Conservation (phyloP, 441 rosid species). For the Bocquillonia castaneifolia region DNA sequence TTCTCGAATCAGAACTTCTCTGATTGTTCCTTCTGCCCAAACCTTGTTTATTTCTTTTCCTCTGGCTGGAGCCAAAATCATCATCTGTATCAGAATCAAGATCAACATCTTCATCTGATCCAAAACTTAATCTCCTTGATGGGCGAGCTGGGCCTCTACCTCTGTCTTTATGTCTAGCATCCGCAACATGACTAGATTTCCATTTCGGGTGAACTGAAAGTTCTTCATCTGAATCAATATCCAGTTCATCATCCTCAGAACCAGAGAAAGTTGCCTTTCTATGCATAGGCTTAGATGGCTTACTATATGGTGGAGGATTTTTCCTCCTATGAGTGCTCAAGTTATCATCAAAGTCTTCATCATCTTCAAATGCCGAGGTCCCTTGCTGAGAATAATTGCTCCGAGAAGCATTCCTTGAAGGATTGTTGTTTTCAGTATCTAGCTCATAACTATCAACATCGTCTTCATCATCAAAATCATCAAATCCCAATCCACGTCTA, state of each 20-base stretch:
- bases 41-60: conserved; percentile 26
- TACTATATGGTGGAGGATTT: conserved; percentile 24
- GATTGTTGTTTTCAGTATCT: conserved; percentile 39
- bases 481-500: conserved; percentile 56
- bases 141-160: conserved; percentile 33
- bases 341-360: conserved; percentile 24
- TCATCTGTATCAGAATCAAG: conserved; percentile 49
- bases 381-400: conserved; percentile 40
- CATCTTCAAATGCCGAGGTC: conserved; percentile 40
- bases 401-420: conserved; percentile 30
- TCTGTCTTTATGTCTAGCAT: conserved; percentile 32
- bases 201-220: conserved; percentile 48
- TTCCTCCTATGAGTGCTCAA: conserved; percentile 25
- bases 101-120: conserved; percentile 61
- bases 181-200: conserved; percentile 72
- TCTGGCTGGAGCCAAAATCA: conserved; percentile 25
- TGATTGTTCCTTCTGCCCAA: conserved; percentile 28
- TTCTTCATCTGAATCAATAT: conserved; percentile 54
- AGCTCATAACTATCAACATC: conserved; percentile 85
- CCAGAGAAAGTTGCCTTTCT: conserved; percentile 29
- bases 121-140: conserved; percentile 48
- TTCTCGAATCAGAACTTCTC: conserved; percentile 31
- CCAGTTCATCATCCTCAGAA: conserved; percentile 46
- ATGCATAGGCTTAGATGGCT: conserved; percentile 31
- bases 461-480: conserved; percentile 85